These are phyloP conservation scores for Paramecium primaurelia DNA, from an alignment of 73 alveolate genomes.

Conservation along the genomic window DNA sequence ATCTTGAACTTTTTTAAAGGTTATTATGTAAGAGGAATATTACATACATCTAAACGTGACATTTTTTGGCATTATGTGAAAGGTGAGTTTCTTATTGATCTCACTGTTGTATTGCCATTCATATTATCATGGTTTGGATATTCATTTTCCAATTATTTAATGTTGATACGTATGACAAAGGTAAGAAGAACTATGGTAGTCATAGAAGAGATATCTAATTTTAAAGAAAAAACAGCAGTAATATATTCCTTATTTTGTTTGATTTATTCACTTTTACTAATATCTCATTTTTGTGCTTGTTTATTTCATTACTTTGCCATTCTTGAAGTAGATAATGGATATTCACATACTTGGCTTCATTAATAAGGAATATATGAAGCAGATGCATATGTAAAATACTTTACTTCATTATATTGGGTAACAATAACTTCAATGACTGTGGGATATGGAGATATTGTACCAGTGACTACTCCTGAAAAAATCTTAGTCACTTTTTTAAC, in stretches of 20 bases:
- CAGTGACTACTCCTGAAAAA: slow-evolving; percentile 37
- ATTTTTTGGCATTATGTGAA: slow-evolving; percentile 43
- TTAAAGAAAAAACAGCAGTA: slow-evolving; percentile 15
- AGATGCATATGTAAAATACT: not conserved
- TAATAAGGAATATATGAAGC: not conserved
- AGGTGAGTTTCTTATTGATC: slow-evolving; percentile 13
- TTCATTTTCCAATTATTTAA: not conserved
- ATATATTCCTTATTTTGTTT: slow-evolving; percentile 19
- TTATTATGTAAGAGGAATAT: not conserved
- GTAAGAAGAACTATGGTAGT: slow-evolving; percentile 1
- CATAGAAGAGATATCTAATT: slow-evolving; percentile 3
- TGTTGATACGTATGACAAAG: slow-evolving; percentile 16
- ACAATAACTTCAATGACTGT: slow-evolving; percentile 46
- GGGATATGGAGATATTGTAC: slow-evolving; percentile 44
- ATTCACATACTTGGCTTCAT: slow-evolving; percentile 5
- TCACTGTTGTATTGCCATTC: slow-evolving; percentile 2
- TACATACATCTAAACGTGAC: not conserved
- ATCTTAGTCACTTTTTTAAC: slow-evolving; percentile 19
- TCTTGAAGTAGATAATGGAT: slow-evolving; percentile 1
- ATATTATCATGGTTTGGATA: not conserved
- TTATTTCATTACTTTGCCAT: slow-evolving; percentile 28
- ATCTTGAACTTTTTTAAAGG: slow-evolving; percentile 19
- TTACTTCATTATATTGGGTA: slow-evolving; percentile 32
- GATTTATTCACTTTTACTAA: slow-evolving; percentile 7
- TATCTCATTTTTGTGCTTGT: slow-evolving; percentile 46